Base-by-base conservation (phyloP, 2,329 filamentous ascomycete species). In the Aspergillus sp. region DNA sequence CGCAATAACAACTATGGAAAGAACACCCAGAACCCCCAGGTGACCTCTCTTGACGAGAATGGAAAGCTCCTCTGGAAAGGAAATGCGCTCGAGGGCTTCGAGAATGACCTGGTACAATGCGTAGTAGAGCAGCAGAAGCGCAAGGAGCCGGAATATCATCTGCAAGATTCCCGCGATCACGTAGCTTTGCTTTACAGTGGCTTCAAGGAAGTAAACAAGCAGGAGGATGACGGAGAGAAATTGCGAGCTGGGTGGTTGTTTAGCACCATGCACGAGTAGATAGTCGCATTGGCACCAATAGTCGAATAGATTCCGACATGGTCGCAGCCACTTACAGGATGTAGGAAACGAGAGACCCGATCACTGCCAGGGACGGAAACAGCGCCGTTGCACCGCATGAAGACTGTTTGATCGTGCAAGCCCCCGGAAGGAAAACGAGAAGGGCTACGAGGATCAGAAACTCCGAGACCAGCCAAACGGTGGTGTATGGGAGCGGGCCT, bases 71-170 rank as follows among this genome's bases (percentile, higher is more conserved):
- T 61, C 54, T 36, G 45, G 45, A 18, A 62, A 58, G 4, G 60
- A 59, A 20, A 67, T 59, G 9, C 63, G 58, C 10, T 61, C 56
- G 22, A 71, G 59, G 9, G 64, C 39, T 49, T 53, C 39, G 45
- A 70, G 62, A 10, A 67, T 61, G 16, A 69, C 46, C 3, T 51
- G 54, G 55, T 65, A 71, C 57, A 70, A 66, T 42, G 66, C 57
- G 29, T 62, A 63, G 49, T 66, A 61, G 12, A 65, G 45, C 14
- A 70, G 9, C 20, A 62, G 59, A 11, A 54, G 20, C 2, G 42
- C 58, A 11, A 63, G 6, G n/a, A 64, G 18, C 29, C 9, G 11
- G 58, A 71, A 71, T 20, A 69, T 64, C 1, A 56, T 31, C 10
- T 52, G 12, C 14, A 70, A 50, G 58, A 71, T 68, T 6, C 58